phyloP scores from a whole-genome alignment of 1,284 basidiomycete species.

The Apiotrichum porosum region DNA sequence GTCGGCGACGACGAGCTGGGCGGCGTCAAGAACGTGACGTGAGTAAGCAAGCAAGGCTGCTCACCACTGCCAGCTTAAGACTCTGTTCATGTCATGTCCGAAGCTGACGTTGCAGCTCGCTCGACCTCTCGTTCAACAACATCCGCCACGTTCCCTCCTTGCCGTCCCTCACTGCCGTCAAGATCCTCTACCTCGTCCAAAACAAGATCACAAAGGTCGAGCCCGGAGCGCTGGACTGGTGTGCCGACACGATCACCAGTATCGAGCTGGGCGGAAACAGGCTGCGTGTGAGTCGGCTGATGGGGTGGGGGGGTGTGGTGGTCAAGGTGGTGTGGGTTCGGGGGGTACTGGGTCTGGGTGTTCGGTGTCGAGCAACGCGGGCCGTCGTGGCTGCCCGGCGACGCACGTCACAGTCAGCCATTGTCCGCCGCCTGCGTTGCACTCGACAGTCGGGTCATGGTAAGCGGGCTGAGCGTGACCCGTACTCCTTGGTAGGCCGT shows the following conservation, averaged over 20 bases:
- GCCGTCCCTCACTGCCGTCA: slow-evolving; percentile 54
- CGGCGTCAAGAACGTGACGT: slow-evolving; percentile 63
- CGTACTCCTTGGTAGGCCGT: no score
- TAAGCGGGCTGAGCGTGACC: no score
- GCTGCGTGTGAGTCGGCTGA: slow-evolving; percentile 60
- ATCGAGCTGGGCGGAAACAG: slow-evolving; percentile 91
- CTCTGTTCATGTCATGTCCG: no score
- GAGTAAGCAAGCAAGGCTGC: slow-evolving; percentile 41
- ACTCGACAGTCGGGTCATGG: no score
- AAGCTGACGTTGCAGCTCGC: slow-evolving; percentile 55
- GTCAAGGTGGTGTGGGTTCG: no score
- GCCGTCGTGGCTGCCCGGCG: no score
- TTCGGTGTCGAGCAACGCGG: no score
- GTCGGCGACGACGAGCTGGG: slow-evolving; percentile 58
- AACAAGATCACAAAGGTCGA: slow-evolving; percentile 84
- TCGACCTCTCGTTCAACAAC: slow-evolving; percentile 95
- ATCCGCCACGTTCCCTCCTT: slow-evolving; percentile 62
- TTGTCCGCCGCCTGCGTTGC: no score
- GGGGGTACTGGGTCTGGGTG: no score
- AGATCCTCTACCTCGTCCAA: slow-evolving; percentile 89
- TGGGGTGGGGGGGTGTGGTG: not conserved
- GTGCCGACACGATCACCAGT: slow-evolving; percentile 63
- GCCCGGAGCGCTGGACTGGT: slow-evolving; percentile 57
- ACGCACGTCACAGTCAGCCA: no score
- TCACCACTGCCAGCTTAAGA: not conserved